A percentile compares a stretch with the other conserved stretches of the same genome.
Evolutionary conservation across 1,284 basidiomycete species (phyloP).

Genomic region (Trichosporon sp.): DNA sequence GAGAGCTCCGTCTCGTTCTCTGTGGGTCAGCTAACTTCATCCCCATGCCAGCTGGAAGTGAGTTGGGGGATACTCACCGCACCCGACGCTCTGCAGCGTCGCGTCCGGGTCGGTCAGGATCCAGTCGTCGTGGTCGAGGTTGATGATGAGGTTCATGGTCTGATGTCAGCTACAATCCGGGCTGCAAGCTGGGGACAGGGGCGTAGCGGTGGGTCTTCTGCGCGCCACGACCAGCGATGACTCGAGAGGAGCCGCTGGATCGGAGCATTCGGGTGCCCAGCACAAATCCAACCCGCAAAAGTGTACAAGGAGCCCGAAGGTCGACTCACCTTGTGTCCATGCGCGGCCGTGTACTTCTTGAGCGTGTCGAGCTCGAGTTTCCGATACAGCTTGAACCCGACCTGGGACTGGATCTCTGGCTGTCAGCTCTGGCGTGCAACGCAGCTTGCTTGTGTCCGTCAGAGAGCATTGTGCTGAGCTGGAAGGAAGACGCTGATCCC

Average conservation of each 20-base stretch:
- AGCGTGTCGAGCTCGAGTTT: conserved; percentile 73
- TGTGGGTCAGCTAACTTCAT: conserved; percentile 44
- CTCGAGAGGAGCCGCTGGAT: too few species aligned
- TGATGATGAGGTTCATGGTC: conserved; percentile 52
- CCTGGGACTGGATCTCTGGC: conserved; percentile 63
- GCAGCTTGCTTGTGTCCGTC: too few species aligned
- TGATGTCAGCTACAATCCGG: neutral
- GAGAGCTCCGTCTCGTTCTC: conserved; percentile 93
- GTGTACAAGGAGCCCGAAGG: neutral
- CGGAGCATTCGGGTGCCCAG: neutral
- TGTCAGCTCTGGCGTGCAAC: too few species aligned
- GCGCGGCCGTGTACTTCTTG: conserved; percentile 90
- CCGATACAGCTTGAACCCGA: conserved; percentile 82
- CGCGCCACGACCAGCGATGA: too few species aligned
- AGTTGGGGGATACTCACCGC: conserved; percentile 58
- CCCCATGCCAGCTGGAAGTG: neutral
- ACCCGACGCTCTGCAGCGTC: conserved; percentile 63
- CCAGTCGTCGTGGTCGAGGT: conserved; percentile 90
- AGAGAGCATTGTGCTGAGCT: too few species aligned
- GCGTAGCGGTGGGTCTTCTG: too few species aligned
- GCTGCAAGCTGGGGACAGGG: too few species aligned
- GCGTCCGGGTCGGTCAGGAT: conserved; percentile 66
- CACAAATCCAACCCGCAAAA: too few species aligned
- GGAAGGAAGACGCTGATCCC: too few species aligned
- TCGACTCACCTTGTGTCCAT: conserved; percentile 66